Percentiles rank a stretch among this genome's conserved stretches.
Conservation (phyloP, 371 early-diverging fungal species). For the Dichotomocladium elegans region DNA sequence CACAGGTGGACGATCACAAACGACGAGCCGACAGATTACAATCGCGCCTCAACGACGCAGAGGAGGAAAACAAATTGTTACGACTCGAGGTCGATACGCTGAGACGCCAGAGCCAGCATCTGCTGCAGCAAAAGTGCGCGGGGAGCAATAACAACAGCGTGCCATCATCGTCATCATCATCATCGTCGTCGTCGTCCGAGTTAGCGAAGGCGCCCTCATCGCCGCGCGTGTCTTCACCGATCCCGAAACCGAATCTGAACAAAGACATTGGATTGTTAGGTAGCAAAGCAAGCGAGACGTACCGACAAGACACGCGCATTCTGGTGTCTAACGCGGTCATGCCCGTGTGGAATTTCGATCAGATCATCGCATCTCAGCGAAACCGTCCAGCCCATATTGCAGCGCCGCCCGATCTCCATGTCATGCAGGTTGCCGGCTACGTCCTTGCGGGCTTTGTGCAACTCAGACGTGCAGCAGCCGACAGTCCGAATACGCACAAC, state of each 20-base stretch:
- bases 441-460: slow-evolving; percentile 26
- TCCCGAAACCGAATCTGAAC: slow-evolving; percentile 39
- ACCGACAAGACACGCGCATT: slow-evolving; percentile 44
- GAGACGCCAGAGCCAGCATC: slow-evolving; percentile 35
- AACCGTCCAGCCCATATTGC: neutral
- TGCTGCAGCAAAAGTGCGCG: slow-evolving; percentile 8
- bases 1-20: slow-evolving; percentile 68
- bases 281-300: slow-evolving; percentile 41
- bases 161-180: too few relatives aligned
- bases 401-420: neutral
- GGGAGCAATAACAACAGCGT: too few relatives aligned
- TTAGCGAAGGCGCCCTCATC: slow-evolving; percentile 15
- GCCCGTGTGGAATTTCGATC: slow-evolving; percentile 41
- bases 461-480: slow-evolving; percentile 14
- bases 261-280: slow-evolving; percentile 46
- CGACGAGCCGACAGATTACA: slow-evolving; percentile 48
- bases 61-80: slow-evolving; percentile 58
- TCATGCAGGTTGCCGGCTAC: slow-evolving; percentile 19
- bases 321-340: slow-evolving; percentile 47
- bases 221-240: slow-evolving; percentile 28
- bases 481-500: neutral
- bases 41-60: slow-evolving; percentile 37
- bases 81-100: slow-evolving; percentile 51
- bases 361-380: slow-evolving; percentile 19
- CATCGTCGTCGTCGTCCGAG: slow-evolving; percentile 11